Percentiles rank a stretch among this genome's conserved stretches.
Conservation (phyloP, 306 rosid genomes). For the Canavalia gladiata region DNA sequence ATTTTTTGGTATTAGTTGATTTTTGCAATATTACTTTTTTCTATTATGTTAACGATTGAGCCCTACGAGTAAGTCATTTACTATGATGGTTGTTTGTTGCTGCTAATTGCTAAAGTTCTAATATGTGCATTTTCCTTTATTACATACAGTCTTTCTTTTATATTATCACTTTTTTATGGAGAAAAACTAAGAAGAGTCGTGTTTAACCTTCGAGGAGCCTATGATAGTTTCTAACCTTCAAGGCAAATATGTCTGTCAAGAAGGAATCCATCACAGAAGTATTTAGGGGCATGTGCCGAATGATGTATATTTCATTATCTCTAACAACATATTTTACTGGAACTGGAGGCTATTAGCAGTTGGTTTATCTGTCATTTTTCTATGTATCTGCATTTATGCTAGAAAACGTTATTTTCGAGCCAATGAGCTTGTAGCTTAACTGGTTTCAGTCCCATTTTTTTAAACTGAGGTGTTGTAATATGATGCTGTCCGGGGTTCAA, state of each 20-base stretch:
- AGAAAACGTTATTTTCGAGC: background rate
- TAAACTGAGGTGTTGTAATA: background rate
- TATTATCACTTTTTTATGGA: background rate
- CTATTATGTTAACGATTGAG: too few relatives aligned
- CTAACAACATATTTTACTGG: slow-evolving; percentile 14
- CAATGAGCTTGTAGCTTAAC: background rate
- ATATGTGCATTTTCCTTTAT: background rate
- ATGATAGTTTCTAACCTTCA: background rate
- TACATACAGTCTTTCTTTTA: slow-evolving; percentile 2
- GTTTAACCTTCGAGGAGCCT: background rate
- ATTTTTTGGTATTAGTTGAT: slow-evolving; percentile 22
- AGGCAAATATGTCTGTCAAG: background rate
- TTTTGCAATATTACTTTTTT: background rate
- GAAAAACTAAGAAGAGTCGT: slow-evolving; percentile 4
- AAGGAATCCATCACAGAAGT: background rate
- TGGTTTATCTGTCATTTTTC: slow-evolving; percentile 10
- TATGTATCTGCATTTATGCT: background rate
- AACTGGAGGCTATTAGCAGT: background rate
- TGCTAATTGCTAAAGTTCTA: slow-evolving; percentile 4
- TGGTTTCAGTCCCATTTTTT: background rate
- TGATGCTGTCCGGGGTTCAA: background rate
- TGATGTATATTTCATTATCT: background rate
- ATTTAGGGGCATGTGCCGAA: background rate
- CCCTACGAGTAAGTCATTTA: background rate
- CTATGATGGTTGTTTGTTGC: background rate